Conservation (phyloP, 176 grass and related monocot species). For the Stipa capillata region DNA sequence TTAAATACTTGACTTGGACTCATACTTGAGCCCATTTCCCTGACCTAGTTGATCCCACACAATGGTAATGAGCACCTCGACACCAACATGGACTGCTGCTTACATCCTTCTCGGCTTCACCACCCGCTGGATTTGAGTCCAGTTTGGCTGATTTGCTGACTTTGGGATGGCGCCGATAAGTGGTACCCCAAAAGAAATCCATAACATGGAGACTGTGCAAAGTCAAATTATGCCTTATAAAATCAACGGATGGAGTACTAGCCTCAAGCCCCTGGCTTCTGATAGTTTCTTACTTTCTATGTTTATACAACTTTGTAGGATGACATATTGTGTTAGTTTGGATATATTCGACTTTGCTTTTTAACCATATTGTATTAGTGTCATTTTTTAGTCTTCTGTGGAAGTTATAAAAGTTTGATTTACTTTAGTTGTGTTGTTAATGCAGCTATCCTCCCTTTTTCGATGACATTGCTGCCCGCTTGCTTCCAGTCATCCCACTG, state of each 20-base stretch:
- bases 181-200: no score
- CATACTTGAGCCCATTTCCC: no score
- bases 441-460: constrained; percentile 94
- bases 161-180: no score
- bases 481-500: constrained; percentile 81
- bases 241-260: neutral
- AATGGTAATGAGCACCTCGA: no score
- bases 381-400: constrained; percentile 15
- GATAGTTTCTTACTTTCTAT: constrained; percentile 9
- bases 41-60: no score
- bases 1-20: no score
- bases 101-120: no score
- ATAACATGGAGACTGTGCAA: no score
- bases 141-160: no score
- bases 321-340: constrained; percentile 3
- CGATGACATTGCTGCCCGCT: constrained; percentile 90
- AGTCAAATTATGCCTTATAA: no score
- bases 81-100: no score
- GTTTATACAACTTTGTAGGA: neutral
- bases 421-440: constrained; percentile 21
- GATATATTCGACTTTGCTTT: constrained; percentile 19
- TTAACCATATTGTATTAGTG: neutral
- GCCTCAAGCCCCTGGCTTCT: neutral
- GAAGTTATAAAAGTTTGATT: constrained; percentile 16
- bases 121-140: no score